These are phyloP conservation scores for Royoungia palumana DNA, from an alignment of 768 basidiomycete genomes.

Conservation along the genomic window DNA sequence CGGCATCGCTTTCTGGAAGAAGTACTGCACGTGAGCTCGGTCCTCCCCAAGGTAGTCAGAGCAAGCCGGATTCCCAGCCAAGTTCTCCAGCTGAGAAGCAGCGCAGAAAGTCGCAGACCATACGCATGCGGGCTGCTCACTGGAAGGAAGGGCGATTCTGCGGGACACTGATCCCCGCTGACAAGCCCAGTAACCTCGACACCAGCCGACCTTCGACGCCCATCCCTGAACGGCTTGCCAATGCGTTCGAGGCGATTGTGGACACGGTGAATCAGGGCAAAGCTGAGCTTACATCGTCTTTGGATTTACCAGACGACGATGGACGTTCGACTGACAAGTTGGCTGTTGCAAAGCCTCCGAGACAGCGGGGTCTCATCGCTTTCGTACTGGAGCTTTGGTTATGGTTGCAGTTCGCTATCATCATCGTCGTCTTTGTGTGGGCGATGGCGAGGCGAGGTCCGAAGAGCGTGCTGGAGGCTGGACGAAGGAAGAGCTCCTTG, in stretches of 20 bases:
- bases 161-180: conserved; percentile 29
- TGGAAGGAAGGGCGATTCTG: conserved; percentile 59
- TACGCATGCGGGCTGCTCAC: conserved; percentile 54
- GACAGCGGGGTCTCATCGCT: conserved; percentile 34
- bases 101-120: conserved; percentile 44
- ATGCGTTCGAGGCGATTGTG: conserved; percentile 45
- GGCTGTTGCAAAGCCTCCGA: conserved; percentile 9
- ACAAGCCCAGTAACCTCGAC: conserved; percentile 13
- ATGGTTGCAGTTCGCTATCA: conserved; percentile 76
- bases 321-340: conserved; percentile 2
- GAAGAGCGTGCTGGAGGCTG: conserved; percentile 55
- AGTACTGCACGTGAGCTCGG: conserved; percentile 4
- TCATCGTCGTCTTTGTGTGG: conserved; percentile 75
- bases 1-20: conserved; percentile 5
- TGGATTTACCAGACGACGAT: conserved; percentile 9
- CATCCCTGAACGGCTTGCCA: conserved; percentile 40
- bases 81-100: conserved; percentile 24
- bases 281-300: conserved; percentile 8
- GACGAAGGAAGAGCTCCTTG: conserved; percentile 25
- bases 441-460: conserved; percentile 79
- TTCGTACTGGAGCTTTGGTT: conserved; percentile 76
- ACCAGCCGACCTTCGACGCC: conserved; percentile 30
- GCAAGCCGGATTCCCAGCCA: conserved; percentile 29
- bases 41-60: conserved; percentile 10
- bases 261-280: conserved; percentile 35